Base-by-base conservation (phyloP, 108 stramenopile genomes). In the Pelagomonas calceolata region DNA sequence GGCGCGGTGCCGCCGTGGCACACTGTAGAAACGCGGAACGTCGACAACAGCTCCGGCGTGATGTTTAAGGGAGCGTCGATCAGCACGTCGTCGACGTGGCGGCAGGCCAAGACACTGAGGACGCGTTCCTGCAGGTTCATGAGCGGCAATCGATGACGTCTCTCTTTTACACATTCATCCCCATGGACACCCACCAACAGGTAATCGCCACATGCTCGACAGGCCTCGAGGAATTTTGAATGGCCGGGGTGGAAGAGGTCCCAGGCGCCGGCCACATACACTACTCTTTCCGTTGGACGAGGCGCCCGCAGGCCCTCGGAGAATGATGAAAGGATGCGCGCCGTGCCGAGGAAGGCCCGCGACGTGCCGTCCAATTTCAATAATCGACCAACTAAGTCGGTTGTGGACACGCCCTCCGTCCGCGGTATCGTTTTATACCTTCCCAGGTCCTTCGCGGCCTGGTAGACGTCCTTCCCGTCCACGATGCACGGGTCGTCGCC, bases 241-340 rank as follows among this genome's bases (percentile, higher is more conserved):
- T 99, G 98, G 37, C 96, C 98, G 32, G 92, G 90, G 80, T 98
- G 96, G 79, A 99, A 99, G 89, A 99, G 87, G 81, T 99, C 98
- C 92, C 93, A 99, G 29, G 92, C 84, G 18, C 98, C 98, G 80
- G 93, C 94, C 34, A 99, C 89, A 78, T 99, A 99, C 64, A 97
- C 89, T 9, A 99, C 90, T 33, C 79, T 76, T 80, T 87, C 91
- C 32, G 78, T 90, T 44, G 85, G 83, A 43, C 75, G 85, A n/a
- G 98, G 95, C 45, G 90, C 82, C 63, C 85, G 81, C 32, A 90
- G 80, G 65, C 86, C 91, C 4, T 26, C 26, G 9, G 73, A 86
- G 81, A 99, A 99, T 51, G 93, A 73, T 17, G 92, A 85, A 46
- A 98, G 69, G 89, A 98, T 87, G 69, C 89, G 84, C 31, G 84